Base-by-base conservation (phyloP, 306 rosid genomes). In the Pachyrhizus erosus region DNA sequence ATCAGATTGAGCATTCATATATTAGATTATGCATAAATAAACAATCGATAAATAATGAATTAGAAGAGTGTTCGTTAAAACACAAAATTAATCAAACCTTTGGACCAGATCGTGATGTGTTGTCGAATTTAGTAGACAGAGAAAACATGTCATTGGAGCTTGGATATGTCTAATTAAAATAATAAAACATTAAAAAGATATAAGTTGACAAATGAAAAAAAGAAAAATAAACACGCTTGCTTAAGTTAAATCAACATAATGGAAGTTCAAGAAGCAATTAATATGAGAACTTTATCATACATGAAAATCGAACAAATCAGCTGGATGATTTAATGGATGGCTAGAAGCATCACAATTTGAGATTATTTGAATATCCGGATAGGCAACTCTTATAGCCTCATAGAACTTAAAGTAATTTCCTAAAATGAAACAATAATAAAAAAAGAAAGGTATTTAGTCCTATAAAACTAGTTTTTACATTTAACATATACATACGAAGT, bases 291-390 rank as follows among this genome's bases (percentile, higher is more conserved):
- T 26, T 67, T 5, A 72, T 64, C 23, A 4, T 93, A 96, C 99
- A 87, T 96, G 99, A 67, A 70, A 96, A 85, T 96, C 99, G 73
- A 88, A 96, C 27, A 91, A 61, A 70, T 96, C 97, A 67, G 97
- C 96, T 5, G 97, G 97, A 81, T 93, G 98, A 86, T 90, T 89
- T 88, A 96, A 86, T 24, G 60, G 79, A 21, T 0, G 20, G 43
- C 89, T 65, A 83, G 98, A 91, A 69, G 83, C 98, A 66, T 96
- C 99, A 27, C 99, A 96, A 77, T 96, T 96, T 23, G 98, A 88
- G 58, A 96, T 96, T 1, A 93, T 89, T 89, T 88, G 76, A 65
- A 93, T 93, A 86, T 96, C 97, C 1, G 98, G 99, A 84, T 92
- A 93, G 66, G 84, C 89, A 11, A 10, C 70, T 45, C 14, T 92